phyloP scores from a whole-genome alignment of 192 early-diverging fungal genomes.

The Spizellomyces punctatus region DNA sequence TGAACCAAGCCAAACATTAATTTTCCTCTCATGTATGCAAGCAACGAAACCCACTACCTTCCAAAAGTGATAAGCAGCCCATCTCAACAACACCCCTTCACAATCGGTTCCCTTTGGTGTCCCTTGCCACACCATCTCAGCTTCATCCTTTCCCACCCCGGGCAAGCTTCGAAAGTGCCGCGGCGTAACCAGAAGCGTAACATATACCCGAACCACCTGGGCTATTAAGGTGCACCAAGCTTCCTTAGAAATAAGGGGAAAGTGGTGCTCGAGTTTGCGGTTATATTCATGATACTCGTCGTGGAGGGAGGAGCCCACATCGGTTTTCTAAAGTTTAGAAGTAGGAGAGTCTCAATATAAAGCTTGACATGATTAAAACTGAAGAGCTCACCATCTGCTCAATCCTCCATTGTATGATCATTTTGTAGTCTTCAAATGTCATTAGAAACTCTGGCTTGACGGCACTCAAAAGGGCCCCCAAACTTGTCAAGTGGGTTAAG shows the following conservation, averaged over 20 bases:
- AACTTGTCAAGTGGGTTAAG: conserved; percentile 31
- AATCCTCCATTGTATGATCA: background rate
- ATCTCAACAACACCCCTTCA: conserved; percentile 48
- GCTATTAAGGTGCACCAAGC: conserved; percentile 48
- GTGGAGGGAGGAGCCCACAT: conserved; percentile 34
- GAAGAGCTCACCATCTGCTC: background rate
- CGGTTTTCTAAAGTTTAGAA: conserved; percentile 15
- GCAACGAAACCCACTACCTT: conserved; percentile 36
- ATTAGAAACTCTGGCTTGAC: conserved; percentile 54
- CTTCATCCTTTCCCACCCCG: conserved; percentile 40
- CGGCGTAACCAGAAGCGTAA: conserved; percentile 25
- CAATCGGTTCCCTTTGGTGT: conserved; percentile 26
- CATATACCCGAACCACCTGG: conserved; percentile 51
- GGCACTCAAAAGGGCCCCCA: conserved; percentile 44
- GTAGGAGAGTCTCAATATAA: background rate
- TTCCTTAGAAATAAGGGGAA: conserved; percentile 49
- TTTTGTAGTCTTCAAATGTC: conserved; percentile 42
- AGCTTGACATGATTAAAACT: background rate
- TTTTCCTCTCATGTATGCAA: no score
- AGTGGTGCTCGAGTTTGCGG: conserved; percentile 28
- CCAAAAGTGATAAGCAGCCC: conserved; percentile 45
- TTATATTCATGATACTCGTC: conserved; percentile 41
- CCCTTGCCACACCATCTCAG: conserved; percentile 39
- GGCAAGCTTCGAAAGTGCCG: conserved; percentile 37
- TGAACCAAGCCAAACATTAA: no score